These are phyloP conservation scores for Gossypium schwendimanii DNA, from an alignment of 441 rosid species.

Conservation along the genomic window DNA sequence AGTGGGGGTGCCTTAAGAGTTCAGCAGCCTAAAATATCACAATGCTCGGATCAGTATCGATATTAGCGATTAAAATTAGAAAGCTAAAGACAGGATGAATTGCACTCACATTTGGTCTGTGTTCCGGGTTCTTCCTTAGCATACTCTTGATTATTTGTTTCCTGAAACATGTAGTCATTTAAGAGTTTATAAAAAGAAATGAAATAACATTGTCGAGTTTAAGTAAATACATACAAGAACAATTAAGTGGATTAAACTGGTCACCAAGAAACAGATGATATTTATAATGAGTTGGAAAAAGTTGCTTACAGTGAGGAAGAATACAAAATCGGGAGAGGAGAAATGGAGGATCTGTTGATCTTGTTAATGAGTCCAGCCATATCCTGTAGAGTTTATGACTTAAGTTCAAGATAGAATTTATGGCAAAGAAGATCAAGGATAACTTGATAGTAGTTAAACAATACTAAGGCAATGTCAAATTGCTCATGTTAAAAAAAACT, in stretches of 20 bases:
- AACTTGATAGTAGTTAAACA: conserved; percentile 3
- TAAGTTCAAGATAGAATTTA: conserved; percentile 10
- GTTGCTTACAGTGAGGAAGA: conserved; percentile 69
- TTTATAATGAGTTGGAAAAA: conserved; percentile 9
- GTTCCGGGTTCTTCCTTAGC: conserved; percentile 92
- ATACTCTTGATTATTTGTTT: conserved; percentile 88
- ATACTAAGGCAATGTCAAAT: background rate
- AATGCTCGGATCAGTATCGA: conserved; percentile 15
- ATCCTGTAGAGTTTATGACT: conserved; percentile 48
- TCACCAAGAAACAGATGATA: background rate
- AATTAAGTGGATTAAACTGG: background rate
- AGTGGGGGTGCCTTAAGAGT: conserved; percentile 71
- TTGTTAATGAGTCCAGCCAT: conserved; percentile 83
- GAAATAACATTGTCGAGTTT: background rate
- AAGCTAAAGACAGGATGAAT: conserved; percentile 12
- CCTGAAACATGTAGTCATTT: conserved; percentile 33
- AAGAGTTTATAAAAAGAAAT: conserved; percentile 2
- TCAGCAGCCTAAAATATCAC: conserved; percentile 65
- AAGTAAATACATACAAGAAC: background rate
- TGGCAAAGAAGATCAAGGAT: background rate
- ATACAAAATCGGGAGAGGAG: conserved; percentile 86
- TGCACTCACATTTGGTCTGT: conserved; percentile 77
- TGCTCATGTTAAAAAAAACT: conserved; percentile 23
- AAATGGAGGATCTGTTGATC: conserved; percentile 71
- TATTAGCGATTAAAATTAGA: background rate